Base-by-base conservation (phyloP, 768 basidiomycete species). In the Boletus subcaerulescens region DNA sequence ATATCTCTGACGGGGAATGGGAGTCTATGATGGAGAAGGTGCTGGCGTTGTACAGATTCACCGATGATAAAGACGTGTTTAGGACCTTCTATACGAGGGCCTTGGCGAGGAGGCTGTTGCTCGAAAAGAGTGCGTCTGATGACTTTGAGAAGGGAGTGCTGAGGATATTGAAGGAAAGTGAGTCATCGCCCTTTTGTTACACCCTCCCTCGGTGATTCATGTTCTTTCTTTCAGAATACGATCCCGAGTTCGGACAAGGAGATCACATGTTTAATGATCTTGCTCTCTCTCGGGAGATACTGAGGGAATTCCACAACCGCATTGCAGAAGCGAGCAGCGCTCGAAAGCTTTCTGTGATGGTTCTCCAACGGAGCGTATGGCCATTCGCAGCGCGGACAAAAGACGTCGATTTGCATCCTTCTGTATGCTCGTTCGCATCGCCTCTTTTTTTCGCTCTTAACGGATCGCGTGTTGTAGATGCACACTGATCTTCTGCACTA, bases 201-300 rank as follows among this genome's bases (percentile, higher is more conserved):
- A 36, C 24, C 3, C 20, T 22, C 20, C 24, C 3, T 17, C 15
- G 6, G 22, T 22, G 29, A 41, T 15, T 43, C 76, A 70, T 42
- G 38, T 48, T 42, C 22, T 33, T 45, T 24, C 50, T 46, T 45
- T 51, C 64, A 96, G 96, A 88, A 49, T 96, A 95, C 63, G 97
- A 98, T 67, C 89, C 94, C 12, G 94, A 96, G 56, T 98, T 98
- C 65, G 90, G 88, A 9, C 89, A 89, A 74, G 93, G 93, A 47
- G 91, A 93, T 62, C 85, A 92, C 39, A 96, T 98, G 96, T 96
- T 98, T 76, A 93, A 86, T 56, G 94, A 96, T 65, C 74, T 96
- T 4, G 81, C 83, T 0, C 74, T 92, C 17, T 95, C 92, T 1
- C 71, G 83, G 48, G 92, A 95, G 53, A 66, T 83, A 20, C 82